Base-by-base conservation (phyloP, 306 rosid genomes). In the Myrica gale region DNA sequence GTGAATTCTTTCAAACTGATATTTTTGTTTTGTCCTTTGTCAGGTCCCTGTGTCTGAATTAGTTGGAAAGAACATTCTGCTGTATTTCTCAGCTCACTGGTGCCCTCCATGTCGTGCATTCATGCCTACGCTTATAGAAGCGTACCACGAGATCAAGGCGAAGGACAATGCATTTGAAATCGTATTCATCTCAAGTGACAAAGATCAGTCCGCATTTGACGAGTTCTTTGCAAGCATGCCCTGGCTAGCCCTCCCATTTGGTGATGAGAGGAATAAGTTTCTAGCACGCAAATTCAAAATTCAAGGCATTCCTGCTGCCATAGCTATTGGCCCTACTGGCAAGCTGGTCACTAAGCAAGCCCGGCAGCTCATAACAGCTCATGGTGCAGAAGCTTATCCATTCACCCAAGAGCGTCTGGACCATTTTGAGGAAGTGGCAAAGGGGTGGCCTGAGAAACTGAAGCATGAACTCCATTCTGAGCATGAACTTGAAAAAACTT, bases 71-170 rank as follows among this genome's bases (percentile, higher is more conserved):
- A 76, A 71, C 52, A 51, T 85, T 73, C 80, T 85, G 60, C 78
- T 85, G 10, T 85, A 83, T 67, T 83, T 80, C 82, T 85, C 89
- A 60, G 86, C 89, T 67, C 83, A 80, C 67, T 82, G 89, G 89
- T 85, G 87, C 66, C 79, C 83, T 5, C 89, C 87, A 46, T 85
- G 89, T 20, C 87, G 72, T 21, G 66, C 79, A 16, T 85, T 85
- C 75, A 45, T 80, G 73, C 89, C 89, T 17, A 85, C 80, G 76
- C 83, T 85, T 10, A 68, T 80, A 17, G 54, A 78, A 58, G 66
- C 81, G 21, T 82, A 85, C 50, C 46, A 82, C 6, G 71, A 79
- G 48, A 77, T 79, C 6, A 76, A 85, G 82, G 75, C 78, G 43
- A 63, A 76, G 56, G 76, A 77, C 50, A 55, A 53, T 10, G 65